Evolutionary conservation across 2,329 filamentous ascomycete genomes (phyloP).

Genomic region (Coleophoma crateriformis): DNA sequence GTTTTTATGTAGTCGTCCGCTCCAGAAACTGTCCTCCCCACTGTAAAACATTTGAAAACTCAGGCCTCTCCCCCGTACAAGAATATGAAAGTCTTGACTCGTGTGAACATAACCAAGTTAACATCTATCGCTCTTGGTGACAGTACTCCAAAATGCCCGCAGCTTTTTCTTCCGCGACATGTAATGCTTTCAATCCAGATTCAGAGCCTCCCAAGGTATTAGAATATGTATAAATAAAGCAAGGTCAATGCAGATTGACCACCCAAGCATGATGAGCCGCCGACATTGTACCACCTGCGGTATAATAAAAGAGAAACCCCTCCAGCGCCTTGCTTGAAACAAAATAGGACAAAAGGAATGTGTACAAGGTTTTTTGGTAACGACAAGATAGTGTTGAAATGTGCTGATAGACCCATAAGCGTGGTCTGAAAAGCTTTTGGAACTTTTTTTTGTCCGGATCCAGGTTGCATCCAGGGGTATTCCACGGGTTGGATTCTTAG

Average conservation of each 20-base stretch:
- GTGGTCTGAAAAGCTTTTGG: neutral
- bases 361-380: conserved; percentile 16
- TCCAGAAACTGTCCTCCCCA: no score
- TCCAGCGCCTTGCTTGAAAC: conserved; percentile 15
- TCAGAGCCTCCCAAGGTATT: neutral
- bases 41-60: no score
- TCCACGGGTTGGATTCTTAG: neutral
- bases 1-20: no score
- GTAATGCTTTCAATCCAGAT: no score
- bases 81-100: no score
- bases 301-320: conserved; percentile 3
- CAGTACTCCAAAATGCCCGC: no score
- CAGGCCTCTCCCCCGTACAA: no score
- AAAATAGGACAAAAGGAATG: conserved; percentile 6
- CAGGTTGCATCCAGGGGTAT: no score
- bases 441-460: conserved; percentile 6
- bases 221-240: neutral
- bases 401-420: no score
- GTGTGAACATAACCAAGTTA: no score
- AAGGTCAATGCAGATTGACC: neutral
- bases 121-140: no score
- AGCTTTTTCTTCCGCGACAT: no score
- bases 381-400: neutral
- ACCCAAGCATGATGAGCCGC: neutral
- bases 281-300: neutral